Evolutionary conservation across 805 yeast genomes (phyloP).

Genomic region (Suhomyces sp.): DNA sequence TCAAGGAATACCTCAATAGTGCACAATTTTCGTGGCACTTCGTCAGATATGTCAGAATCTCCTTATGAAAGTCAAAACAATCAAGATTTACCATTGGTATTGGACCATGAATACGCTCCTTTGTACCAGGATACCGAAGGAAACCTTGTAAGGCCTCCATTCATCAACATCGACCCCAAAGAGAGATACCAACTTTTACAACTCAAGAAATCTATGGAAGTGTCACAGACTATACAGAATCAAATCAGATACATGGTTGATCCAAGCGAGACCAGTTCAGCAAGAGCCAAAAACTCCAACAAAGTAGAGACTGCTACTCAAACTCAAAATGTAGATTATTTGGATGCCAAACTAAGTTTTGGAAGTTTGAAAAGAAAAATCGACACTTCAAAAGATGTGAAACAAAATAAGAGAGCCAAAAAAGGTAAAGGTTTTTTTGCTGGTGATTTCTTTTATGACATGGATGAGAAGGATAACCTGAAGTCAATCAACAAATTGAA

Average conservation of each 20-base stretch:
- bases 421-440: constrained; percentile 26
- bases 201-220: constrained; percentile 36
- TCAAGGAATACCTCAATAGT: neutral
- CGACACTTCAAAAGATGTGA: constrained; percentile 6
- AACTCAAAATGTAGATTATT: constrained; percentile 32
- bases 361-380: constrained; percentile 16
- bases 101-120: constrained; percentile 35
- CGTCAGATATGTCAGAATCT: neutral
- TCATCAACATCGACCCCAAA: constrained; percentile 42
- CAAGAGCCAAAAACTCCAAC: constrained; percentile 12
- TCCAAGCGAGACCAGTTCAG: constrained; percentile 34
- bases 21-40: neutral
- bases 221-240: constrained; percentile 31
- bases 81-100: constrained; percentile 12
- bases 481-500: constrained; percentile 16
- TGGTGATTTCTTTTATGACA: constrained; percentile 39
- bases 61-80: neutral
- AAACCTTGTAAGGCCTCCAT: constrained; percentile 41
- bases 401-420: constrained; percentile 15
- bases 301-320: constrained; percentile 43
- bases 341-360: constrained; percentile 28
- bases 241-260: constrained; percentile 39
- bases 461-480: constrained; percentile 12
- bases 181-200: constrained; percentile 43
- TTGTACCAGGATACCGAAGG: constrained; percentile 37